Conservation (phyloP, 108 stramenopile genomes). For the Nitzschia palea region DNA sequence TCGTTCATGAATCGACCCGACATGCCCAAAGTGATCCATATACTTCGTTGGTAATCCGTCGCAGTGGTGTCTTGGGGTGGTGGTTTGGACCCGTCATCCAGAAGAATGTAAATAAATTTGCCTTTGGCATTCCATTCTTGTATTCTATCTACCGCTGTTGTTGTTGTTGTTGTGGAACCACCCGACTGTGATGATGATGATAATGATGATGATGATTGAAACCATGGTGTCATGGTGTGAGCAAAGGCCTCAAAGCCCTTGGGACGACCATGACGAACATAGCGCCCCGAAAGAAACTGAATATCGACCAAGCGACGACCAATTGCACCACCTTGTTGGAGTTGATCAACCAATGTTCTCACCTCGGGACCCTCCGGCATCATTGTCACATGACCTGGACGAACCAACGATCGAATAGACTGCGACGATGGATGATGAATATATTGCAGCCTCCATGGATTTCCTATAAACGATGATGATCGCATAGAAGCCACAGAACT, state of each 20-base stretch:
- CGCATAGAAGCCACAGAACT: background rate
- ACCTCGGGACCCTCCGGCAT: slow-evolving; percentile 94
- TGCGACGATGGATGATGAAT: background rate
- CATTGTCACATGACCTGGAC: slow-evolving; percentile 42
- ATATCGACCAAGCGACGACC: slow-evolving; percentile 63
- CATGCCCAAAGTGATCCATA: slow-evolving; percentile 90
- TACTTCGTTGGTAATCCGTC: slow-evolving; percentile 68
- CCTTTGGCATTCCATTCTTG: slow-evolving; percentile 76
- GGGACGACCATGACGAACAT: slow-evolving; percentile 68
- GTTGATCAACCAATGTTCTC: slow-evolving; percentile 70
- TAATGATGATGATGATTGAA: background rate
- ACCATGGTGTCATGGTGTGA: slow-evolving; percentile 64
- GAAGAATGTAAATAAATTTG: slow-evolving; percentile 80
- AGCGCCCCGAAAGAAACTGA: slow-evolving; percentile 75
- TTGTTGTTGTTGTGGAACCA: background rate
- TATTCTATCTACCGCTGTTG: slow-evolving; percentile 46
- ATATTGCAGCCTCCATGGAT: background rate
- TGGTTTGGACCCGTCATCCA: slow-evolving; percentile 52
- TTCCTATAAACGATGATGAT: background rate
- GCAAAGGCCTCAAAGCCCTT: slow-evolving; percentile 69
- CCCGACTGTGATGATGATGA: background rate
- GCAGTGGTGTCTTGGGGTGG: background rate
- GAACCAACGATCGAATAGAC: background rate
- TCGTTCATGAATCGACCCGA: slow-evolving; percentile 70
- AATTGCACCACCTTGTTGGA: slow-evolving; percentile 53